Percentiles rank a stretch among this genome's conserved stretches.
These are phyloP conservation scores for Lasiosphaeriaceae sp. DNA, from an alignment of 495 filamentous ascomycete species.

Conservation along the genomic window DNA sequence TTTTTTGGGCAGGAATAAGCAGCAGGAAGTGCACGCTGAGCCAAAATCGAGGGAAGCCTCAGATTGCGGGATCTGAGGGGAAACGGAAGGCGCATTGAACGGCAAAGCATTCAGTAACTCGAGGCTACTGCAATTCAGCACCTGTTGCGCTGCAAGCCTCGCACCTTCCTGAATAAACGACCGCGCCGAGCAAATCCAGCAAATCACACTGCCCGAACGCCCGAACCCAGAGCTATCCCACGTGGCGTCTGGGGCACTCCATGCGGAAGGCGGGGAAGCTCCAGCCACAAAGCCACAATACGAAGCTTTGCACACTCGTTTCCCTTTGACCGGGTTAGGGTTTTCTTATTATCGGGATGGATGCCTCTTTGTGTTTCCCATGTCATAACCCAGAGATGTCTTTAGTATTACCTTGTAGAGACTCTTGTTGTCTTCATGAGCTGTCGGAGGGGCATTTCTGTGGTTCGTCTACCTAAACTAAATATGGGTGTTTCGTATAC, in stretches of 20 bases:
- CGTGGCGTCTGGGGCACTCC: neutral
- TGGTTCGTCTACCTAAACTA: too few species aligned
- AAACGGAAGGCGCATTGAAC: constrained; percentile 20
- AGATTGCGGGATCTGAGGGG: constrained; percentile 17
- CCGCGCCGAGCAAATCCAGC: neutral
- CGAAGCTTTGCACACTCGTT: too few species aligned
- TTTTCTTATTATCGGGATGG: too few species aligned
- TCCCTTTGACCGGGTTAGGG: too few species aligned
- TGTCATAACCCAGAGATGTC: too few species aligned
- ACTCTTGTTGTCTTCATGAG: too few species aligned
- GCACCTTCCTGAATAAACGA: neutral
- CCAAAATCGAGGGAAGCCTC: constrained; percentile 7
- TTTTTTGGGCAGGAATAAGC: neutral
- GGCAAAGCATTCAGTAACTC: neutral
- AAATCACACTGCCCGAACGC: neutral
- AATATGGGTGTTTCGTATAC: too few species aligned
- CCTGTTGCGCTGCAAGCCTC: neutral
- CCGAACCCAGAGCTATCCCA: neutral
- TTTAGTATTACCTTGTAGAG: too few species aligned
- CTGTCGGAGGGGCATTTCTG: too few species aligned
- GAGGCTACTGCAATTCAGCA: too few species aligned
- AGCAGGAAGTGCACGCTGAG: neutral
- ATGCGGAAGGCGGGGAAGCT: neutral
- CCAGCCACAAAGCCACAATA: neutral
- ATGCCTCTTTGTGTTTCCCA: too few species aligned